A percentile compares a stretch with the other conserved stretches of the same genome.
phyloP scores from a whole-genome alignment of 148 eudicot species.

The Rheum nobile region DNA sequence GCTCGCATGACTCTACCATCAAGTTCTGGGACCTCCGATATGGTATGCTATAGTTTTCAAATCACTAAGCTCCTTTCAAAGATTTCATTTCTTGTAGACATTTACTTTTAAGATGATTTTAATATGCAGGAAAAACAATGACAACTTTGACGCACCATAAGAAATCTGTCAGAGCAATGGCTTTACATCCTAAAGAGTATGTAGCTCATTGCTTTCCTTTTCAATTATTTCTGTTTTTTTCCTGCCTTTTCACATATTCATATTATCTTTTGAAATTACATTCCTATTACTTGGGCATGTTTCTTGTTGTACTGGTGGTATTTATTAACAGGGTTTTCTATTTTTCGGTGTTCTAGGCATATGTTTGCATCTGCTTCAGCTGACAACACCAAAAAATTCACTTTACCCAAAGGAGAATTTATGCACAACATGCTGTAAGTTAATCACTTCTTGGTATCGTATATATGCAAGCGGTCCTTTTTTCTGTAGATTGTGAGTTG shows the following conservation, averaged over 20 bases:
- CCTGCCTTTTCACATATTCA: not conserved
- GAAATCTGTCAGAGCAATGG: conserved; percentile 94
- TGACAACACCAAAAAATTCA: conserved; percentile 90
- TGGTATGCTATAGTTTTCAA: conserved; percentile 22
- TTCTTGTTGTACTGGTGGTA: not conserved
- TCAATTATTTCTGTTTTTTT: not conserved
- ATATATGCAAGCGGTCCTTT: not conserved
- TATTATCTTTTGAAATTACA: not conserved
- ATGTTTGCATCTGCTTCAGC: conserved; percentile 96
- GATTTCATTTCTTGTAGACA: not conserved
- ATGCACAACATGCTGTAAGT: conserved; percentile 99
- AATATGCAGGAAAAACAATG: conserved; percentile 71
- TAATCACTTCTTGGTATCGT: not conserved
- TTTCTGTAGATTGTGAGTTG: not conserved
- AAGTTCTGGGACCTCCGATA: conserved; percentile 94
- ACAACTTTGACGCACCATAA: conserved; percentile 85
- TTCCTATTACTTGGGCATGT: not conserved
- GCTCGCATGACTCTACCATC: conserved; percentile 90
- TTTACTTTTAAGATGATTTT: not conserved
- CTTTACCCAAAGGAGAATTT: conserved; percentile 91
- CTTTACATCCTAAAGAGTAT: conserved; percentile 86
- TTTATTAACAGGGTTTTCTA: not conserved
- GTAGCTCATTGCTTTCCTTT: conserved; percentile 9
- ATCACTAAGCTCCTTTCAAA: not conserved
- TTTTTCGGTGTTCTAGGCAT: conserved; percentile 44